Conservation (phyloP, 208 protist species). For the Lotmaria passim region DNA sequence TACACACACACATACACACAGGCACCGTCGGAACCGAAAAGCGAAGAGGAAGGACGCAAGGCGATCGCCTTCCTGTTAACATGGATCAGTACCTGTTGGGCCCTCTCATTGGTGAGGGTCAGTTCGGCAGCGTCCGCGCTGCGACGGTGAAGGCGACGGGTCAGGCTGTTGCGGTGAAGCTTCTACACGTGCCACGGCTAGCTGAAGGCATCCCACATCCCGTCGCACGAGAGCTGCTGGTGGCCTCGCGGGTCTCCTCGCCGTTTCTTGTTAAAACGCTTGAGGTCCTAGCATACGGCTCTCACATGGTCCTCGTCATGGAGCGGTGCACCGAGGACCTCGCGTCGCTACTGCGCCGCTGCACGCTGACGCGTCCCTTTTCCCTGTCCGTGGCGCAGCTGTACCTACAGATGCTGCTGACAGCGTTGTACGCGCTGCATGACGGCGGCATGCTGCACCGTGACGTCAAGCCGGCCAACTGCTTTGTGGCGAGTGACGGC, state of each 20-base stretch:
- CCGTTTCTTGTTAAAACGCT: conserved; percentile 67
- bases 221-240: conserved; percentile 74
- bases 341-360: conserved; percentile 39
- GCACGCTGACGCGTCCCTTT: conserved; percentile 37
- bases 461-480: conserved; percentile 91
- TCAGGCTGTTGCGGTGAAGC: conserved; percentile 72
- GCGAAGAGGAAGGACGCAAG: too few relatives aligned
- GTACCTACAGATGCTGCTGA: conserved; percentile 72
- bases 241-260: conserved; percentile 49
- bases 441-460: conserved; percentile 71
- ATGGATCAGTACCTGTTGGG: conserved; percentile 68
- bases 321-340: conserved; percentile 77
- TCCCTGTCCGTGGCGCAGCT: conserved; percentile 26
- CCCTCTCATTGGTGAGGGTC: conserved; percentile 71
- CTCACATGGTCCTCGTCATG: conserved; percentile 77
- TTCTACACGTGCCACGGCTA: conserved; percentile 52
- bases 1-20: conserved; percentile 9
- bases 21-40: too few relatives aligned
- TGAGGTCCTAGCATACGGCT: conserved; percentile 71
- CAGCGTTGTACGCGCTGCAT: conserved; percentile 71
- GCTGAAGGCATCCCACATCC: conserved; percentile 85
- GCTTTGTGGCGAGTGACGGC: conserved; percentile 60
- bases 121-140: conserved; percentile 72
- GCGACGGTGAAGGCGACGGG: conserved; percentile 62
- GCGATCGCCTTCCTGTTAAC: not conserved